Base-by-base conservation (phyloP, 352 stramenopile genomes). In the Phytophthora nicotianae region DNA sequence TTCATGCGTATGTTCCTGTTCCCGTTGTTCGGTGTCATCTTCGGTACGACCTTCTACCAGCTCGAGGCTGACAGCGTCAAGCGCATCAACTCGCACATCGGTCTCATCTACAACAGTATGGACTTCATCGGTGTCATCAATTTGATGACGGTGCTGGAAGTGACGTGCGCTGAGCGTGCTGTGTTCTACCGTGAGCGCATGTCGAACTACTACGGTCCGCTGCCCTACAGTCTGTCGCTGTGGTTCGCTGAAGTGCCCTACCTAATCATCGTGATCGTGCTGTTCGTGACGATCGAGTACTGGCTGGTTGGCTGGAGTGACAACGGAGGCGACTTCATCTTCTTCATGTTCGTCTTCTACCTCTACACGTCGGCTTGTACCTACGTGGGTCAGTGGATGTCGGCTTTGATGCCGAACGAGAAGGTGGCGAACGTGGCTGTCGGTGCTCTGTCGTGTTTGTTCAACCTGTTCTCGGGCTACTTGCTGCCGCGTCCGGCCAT, bases 111-210 rank as follows among this genome's bases (percentile, higher is more conserved):
- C 73, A 89, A 86, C 70, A 83, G 59, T 26, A 79, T 86, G 72
- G 80, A 86, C 45, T 86, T 87, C 57, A 87, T 89, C 46, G 77
- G 77, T 26, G 71, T 82, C 11, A 77, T 81, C 57, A 77, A 82
- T 41, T 49, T 88, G 23, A 88, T 86, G 74, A 85, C 72, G 10
- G 77, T 85, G 57, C 29, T 89, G 10, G 79, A 88, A 33, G 75
- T 86, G 19, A 79, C 76, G 20, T 87, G 74, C 26, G 56, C 62
- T 0, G 76, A 89, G 58, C 77, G 79, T 9, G 75, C 75, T 0
- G 77, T 89, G 52, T 89, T 79, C 57, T 89, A 89, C 59, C 74
- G 75, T 41, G 76, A 89, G 52, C 79, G 77, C 14, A 87, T 88
- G 76, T 86, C 78, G 49, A 84, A 86, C 67, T 88, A 88, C 69